Conservation (phyloP, 805 yeast genomes). For the Zygoascus tannicola region DNA sequence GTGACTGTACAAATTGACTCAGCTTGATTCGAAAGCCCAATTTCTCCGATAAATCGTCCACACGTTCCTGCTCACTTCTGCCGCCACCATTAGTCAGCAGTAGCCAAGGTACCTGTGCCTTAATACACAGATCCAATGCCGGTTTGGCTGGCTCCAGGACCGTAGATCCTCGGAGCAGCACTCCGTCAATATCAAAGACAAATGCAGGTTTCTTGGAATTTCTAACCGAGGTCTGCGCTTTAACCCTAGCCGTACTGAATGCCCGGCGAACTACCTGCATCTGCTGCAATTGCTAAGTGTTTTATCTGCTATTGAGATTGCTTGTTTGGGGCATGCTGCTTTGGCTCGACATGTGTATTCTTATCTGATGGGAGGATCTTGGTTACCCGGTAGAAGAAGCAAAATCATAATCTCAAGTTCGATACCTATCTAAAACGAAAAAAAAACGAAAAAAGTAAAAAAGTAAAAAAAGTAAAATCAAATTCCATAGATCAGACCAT, state of each 20-base stretch:
- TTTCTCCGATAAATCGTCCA: conserved; percentile 39
- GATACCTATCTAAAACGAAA: no score
- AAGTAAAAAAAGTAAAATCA: no score
- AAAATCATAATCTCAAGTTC: no score
- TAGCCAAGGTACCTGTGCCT: conserved; percentile 61
- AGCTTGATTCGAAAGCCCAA: conserved; percentile 38
- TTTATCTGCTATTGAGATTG: background rate
- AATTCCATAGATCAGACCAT: no score
- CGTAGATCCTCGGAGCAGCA: conserved; percentile 60
- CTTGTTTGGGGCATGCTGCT: no score
- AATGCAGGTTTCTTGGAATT: background rate
- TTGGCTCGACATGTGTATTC: no score
- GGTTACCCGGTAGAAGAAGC: no score
- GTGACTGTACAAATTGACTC: conserved; percentile 71
- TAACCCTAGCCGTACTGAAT: background rate
- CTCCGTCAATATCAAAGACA: conserved; percentile 62
- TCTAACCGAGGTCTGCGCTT: background rate
- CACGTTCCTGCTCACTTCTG: conserved; percentile 51
- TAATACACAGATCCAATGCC: conserved; percentile 47
- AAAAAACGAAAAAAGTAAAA: background rate
- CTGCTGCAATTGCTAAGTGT: background rate
- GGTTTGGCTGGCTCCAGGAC: conserved; percentile 57
- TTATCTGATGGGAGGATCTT: no score
- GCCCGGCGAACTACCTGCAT: conserved; percentile 1
- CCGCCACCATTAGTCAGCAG: conserved; percentile 91